Evolutionary conservation across 495 filamentous ascomycete species (phyloP).

Genomic region (Parmelia sp.): DNA sequence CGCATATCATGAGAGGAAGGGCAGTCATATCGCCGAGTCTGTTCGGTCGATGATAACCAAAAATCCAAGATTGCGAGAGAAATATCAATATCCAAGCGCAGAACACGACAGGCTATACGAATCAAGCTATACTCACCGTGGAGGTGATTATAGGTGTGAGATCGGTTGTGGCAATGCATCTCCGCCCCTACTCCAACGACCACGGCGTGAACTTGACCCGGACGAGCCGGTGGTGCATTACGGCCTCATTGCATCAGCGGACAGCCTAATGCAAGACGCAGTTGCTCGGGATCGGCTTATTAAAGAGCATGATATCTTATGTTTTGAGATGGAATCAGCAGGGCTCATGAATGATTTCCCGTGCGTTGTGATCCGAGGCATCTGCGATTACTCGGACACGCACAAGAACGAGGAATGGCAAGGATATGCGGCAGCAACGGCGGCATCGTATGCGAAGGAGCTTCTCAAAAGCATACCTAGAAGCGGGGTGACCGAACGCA

Average conservation of each 20-base stretch:
- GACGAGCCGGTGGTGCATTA: slow-evolving; percentile 13
- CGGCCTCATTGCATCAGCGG: slow-evolving; percentile 6
- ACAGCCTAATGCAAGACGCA: background rate
- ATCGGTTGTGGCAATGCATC: background rate
- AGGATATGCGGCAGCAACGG: background rate
- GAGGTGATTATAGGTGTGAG: slow-evolving; percentile 19
- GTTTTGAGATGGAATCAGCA: background rate
- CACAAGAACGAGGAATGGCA: background rate
- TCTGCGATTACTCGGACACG: background rate
- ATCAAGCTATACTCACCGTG: slow-evolving; percentile 29
- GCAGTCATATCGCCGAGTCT: slow-evolving; percentile 19
- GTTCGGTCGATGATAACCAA: slow-evolving; percentile 25
- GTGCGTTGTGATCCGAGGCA: background rate
- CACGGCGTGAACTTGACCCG: slow-evolving; percentile 20
- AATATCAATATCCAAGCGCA: slow-evolving; percentile 19
- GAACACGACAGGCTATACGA: slow-evolving; percentile 31
- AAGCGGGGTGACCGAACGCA: no score
- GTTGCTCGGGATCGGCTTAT: slow-evolving; percentile 5
- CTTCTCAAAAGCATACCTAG: no score
- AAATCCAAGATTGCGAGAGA: slow-evolving; percentile 24
- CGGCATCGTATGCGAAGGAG: background rate
- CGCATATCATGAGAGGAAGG: slow-evolving; percentile 24
- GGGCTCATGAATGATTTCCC: background rate
- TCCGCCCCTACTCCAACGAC: slow-evolving; percentile 23
- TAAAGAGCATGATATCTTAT: slow-evolving; percentile 9